These are phyloP conservation scores for Pseudogymnoascus sp. DNA, from an alignment of 2,329 filamentous ascomycete genomes.

Conservation along the genomic window DNA sequence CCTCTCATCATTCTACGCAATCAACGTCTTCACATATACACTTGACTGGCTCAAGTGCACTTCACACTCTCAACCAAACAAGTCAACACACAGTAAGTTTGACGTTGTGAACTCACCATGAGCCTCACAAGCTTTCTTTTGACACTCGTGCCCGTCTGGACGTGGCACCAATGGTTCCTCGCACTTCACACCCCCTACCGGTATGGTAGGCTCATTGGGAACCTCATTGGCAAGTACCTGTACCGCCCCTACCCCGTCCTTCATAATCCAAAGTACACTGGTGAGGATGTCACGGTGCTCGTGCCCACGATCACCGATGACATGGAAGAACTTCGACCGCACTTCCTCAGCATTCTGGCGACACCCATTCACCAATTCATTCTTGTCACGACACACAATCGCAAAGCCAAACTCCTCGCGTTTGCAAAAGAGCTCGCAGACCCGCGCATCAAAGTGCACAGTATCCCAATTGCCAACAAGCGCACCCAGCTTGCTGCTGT, in stretches of 20 bases:
- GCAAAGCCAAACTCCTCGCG: constrained; percentile 41
- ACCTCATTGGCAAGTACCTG: constrained; percentile 75
- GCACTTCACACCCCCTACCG: constrained; percentile 65
- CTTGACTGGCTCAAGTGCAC: neutral
- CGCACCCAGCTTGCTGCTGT: constrained; percentile 82
- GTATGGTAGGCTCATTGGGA: constrained; percentile 77
- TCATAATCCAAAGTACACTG: constrained; percentile 60
- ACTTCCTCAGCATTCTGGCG: constrained; percentile 67
- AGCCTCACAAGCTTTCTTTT: neutral
- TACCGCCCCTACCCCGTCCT: constrained; percentile 82
- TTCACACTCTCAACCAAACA: neutral
- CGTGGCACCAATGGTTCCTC: neutral
- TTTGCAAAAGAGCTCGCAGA: constrained; percentile 52
- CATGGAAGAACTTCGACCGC: constrained; percentile 74
- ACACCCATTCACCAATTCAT: constrained; percentile 66
- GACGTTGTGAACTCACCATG: neutral
- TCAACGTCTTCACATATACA: neutral
- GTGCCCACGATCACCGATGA: constrained; percentile 86
- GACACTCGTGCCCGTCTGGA: neutral
- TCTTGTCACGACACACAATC: constrained; percentile 73
- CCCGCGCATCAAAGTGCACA: constrained; percentile 61
- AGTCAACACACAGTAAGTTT: neutral
- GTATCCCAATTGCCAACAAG: constrained; percentile 80
- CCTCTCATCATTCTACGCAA: neutral
- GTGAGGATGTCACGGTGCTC: constrained; percentile 84